Base-by-base conservation (phyloP, 495 filamentous ascomycete genomes). In the Diplogelasinospora grovesii region DNA sequence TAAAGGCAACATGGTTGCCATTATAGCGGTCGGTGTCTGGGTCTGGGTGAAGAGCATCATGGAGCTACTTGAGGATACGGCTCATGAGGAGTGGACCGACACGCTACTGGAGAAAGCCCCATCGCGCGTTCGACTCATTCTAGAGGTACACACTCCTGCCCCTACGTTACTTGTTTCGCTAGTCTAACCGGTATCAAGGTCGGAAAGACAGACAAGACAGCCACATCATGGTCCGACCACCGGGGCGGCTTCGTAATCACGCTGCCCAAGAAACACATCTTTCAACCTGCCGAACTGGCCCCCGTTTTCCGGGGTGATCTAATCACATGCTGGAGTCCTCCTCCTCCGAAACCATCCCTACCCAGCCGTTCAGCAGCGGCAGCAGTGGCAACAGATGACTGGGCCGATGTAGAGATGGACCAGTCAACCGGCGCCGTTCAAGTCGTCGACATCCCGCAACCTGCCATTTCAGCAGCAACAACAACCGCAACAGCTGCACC, bases 11-110 rank as follows among this genome's bases (percentile, higher is more conserved):
- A 45, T 65, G 5, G 56, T 61, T 9, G 38, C 32, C 21, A 39
- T 43, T 18, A 37, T 65, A 11, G 48, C 61, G 0, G 35, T 38
- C 1, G 45, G 43, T 31, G 50, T 65, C 11, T 41, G 52, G 18
- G 40, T 39, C 20, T 65, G 54, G 36, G 47, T 42, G 15, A 49
- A 46, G 30, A 43, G 39, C 15, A 45, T 65, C 18, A 33, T 22
- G 5, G 56, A 60, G 41, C 52, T 66, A 4, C 50, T 64, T 22
- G 63, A 67, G n/a, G 52, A 54, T 32, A 39, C 53, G 13, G 31
- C 30, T 2, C 44, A 59, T 21, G 50, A 53, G 4, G 46, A 49
- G 9, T 67, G 61, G 64, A 37, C 40, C 4, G 54, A 64, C 5
- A 34, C n/a, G 3, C 13, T 69, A 8, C 39, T 61, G 7, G 57